Evolutionary conservation across 768 basidiomycete genomes (phyloP).

Genomic region (Boletus sp.): DNA sequence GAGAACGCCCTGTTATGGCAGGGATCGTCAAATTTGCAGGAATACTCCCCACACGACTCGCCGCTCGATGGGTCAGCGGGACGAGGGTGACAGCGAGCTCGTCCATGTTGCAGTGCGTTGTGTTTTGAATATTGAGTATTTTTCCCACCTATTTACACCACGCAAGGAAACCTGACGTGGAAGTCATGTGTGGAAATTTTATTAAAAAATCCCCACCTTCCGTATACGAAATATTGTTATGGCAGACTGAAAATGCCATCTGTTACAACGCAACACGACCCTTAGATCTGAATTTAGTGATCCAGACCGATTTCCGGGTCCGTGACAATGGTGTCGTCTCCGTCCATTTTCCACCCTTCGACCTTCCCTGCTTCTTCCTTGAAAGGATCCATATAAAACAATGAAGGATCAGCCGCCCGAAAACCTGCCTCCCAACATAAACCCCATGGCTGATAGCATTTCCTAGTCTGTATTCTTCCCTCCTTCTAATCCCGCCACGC

Average conservation of each 20-base stretch:
- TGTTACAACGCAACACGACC: conserved; percentile 58
- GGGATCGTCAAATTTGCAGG: conserved; percentile 26
- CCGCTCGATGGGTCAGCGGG: neutral
- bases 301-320: conserved; percentile 45
- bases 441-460: conserved; percentile 51
- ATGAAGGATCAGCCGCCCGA: conserved; percentile 42
- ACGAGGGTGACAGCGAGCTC: neutral
- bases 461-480: conserved; percentile 47
- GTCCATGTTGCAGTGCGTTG: conserved; percentile 4
- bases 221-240: conserved; percentile 40
- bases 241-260: conserved; percentile 40
- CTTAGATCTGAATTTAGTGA: conserved; percentile 72
- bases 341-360: conserved; percentile 40
- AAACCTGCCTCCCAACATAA: conserved; percentile 38
- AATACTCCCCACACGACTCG: neutral
- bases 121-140: conserved; percentile 7
- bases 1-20: conserved; percentile 17
- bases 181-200: conserved; percentile 32
- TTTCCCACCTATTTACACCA: conserved; percentile 24
- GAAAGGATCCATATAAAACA: conserved; percentile 46
- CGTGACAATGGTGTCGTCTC: conserved; percentile 40
- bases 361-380: conserved; percentile 33
- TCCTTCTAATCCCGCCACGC: conserved; percentile 7
- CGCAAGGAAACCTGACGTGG: conserved; percentile 27
- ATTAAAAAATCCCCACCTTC: conserved; percentile 48